phyloP scores from a whole-genome alignment of 768 basidiomycete genomes.

The Crassisporium funariophilum region DNA sequence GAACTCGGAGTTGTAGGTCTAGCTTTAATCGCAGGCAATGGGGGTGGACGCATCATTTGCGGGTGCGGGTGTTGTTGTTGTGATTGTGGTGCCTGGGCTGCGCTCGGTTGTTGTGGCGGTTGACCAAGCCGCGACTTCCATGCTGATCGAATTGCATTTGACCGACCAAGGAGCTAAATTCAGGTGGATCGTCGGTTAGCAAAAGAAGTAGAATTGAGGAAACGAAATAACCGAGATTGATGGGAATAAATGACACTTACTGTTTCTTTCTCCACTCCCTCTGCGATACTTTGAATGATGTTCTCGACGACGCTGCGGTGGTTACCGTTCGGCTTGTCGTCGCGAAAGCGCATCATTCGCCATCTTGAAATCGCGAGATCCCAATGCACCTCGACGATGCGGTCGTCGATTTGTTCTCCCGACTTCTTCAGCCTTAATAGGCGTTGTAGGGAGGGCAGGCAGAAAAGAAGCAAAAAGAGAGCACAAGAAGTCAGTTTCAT shows the following conservation, averaged over 20 bases:
- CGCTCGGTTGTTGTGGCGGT: slow-evolving; percentile 26
- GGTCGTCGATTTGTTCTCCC: slow-evolving; percentile 89
- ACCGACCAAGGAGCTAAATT: slow-evolving; percentile 66
- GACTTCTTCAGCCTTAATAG: slow-evolving; percentile 72
- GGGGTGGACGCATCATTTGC: slow-evolving; percentile 24
- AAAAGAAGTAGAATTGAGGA: background rate
- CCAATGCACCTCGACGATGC: slow-evolving; percentile 95
- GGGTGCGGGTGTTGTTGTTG: slow-evolving; percentile 22
- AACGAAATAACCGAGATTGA: slow-evolving; percentile 1
- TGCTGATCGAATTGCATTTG: slow-evolving; percentile 61
- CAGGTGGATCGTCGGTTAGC: background rate
- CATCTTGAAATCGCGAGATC: slow-evolving; percentile 65
- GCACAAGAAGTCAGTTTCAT: slow-evolving; percentile 6
- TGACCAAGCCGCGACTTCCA: slow-evolving; percentile 71
- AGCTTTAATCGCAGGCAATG: slow-evolving; percentile 23
- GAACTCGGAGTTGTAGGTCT: slow-evolving; percentile 27
- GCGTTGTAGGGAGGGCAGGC: background rate
- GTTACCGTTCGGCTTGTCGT: slow-evolving; percentile 95
- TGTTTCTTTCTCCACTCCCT: slow-evolving; percentile 88
- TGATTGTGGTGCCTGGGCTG: slow-evolving; percentile 17
- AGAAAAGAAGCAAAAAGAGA: slow-evolving; percentile 1
- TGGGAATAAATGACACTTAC: slow-evolving; percentile 48
- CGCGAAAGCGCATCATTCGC: slow-evolving; percentile 91
- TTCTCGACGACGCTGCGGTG: slow-evolving; percentile 82
- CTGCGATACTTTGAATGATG: slow-evolving; percentile 88